Evolutionary conservation across 805 yeast genomes (phyloP).

Genomic region (Candida adriatica): DNA sequence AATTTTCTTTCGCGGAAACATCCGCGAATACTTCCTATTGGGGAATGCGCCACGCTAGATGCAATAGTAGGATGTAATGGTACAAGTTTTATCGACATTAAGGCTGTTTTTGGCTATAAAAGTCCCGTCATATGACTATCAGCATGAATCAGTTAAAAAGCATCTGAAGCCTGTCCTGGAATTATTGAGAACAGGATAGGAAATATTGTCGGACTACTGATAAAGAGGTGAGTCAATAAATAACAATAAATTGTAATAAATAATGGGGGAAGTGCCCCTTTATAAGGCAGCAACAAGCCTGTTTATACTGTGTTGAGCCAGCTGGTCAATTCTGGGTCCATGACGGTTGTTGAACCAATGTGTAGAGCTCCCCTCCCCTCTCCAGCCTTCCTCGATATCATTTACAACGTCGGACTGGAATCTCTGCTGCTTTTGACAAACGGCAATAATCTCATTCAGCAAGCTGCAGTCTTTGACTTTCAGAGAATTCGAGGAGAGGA

Average conservation of each 20-base stretch:
- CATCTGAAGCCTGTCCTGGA: too few relatives aligned
- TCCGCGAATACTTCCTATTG: too few relatives aligned
- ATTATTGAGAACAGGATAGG: too few relatives aligned
- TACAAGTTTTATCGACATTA: too few relatives aligned
- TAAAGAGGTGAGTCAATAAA: too few relatives aligned
- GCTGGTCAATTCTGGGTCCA: conserved; percentile 1
- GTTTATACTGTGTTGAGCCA: conserved; percentile 3
- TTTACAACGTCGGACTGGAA: conserved; percentile 1
- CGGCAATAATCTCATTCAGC: conserved; percentile 2
- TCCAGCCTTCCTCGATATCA: conserved; percentile 12
- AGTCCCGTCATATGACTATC: too few relatives aligned
- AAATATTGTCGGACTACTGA: too few relatives aligned
- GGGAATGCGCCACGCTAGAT: too few relatives aligned
- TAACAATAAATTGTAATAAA: conserved; percentile 1
- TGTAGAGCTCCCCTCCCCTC: conserved; percentile 1
- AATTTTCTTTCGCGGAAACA: too few relatives aligned
- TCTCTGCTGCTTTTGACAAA: conserved; percentile 5
- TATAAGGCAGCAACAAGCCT: conserved; percentile 2
- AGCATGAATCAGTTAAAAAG: too few relatives aligned
- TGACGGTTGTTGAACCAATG: not conserved
- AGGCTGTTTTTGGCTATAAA: too few relatives aligned
- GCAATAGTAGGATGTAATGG: too few relatives aligned
- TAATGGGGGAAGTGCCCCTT: not conserved
- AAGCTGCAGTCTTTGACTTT: conserved; percentile 1
- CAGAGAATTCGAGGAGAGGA: conserved; percentile 1